Evolutionary conservation across 2,329 filamentous ascomycete genomes (phyloP).

Genomic region (Coniochaeta prunicola): DNA sequence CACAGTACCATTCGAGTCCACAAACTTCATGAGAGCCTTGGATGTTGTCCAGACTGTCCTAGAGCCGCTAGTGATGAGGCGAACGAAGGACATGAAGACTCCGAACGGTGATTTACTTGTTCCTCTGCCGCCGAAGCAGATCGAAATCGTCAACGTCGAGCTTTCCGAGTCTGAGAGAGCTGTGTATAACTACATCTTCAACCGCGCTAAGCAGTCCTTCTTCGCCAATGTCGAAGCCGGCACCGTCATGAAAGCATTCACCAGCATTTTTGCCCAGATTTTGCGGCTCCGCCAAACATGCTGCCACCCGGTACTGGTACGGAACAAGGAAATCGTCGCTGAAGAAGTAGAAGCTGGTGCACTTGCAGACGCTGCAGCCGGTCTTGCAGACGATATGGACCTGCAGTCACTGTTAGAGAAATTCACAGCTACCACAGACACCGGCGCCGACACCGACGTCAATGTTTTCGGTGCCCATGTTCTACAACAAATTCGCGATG

Average conservation of each 20-base stretch:
- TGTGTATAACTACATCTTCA: constrained; percentile 88
- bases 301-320: constrained; percentile 84
- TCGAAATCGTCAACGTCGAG: constrained; percentile 84
- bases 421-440: constrained; percentile 66
- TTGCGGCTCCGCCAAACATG: constrained; percentile 87
- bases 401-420: constrained; percentile 75
- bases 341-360: constrained; percentile 81
- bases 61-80: constrained; percentile 87
- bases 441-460: constrained; percentile 52
- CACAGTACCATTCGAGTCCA: constrained; percentile 92
- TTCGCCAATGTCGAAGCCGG: constrained; percentile 82
- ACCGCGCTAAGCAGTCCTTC: constrained; percentile 75
- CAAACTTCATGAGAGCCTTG: constrained; percentile 85
- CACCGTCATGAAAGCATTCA: constrained; percentile 90
- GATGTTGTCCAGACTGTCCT: constrained; percentile 97
- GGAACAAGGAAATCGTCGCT: constrained; percentile 75
- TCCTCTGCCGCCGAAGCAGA: constrained; percentile 68
- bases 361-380: constrained; percentile 70
- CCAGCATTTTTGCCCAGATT: constrained; percentile 96
- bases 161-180: constrained; percentile 78
- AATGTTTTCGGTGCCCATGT: constrained; percentile 80
- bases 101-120: constrained; percentile 72
- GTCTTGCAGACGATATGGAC: constrained; percentile 93
- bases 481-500: constrained; percentile 83
- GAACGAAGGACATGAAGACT: constrained; percentile 98